These are phyloP conservation scores for Scutellaria baicalensis DNA, from an alignment of 257 asterid species.

Conservation along the genomic window DNA sequence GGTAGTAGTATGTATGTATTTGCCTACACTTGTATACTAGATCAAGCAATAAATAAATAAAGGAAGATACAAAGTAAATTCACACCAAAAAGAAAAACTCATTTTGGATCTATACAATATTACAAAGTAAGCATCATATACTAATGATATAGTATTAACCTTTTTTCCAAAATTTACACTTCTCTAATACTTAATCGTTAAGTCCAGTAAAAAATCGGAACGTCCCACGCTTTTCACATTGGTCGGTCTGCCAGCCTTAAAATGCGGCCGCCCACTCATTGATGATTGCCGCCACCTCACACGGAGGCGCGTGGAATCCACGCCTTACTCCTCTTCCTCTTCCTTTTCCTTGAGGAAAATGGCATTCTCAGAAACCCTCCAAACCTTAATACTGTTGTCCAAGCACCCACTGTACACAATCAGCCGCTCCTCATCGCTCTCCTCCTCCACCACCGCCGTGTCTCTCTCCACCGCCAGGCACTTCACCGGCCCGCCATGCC, in stretches of 20 bases:
- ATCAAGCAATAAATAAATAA: conserved; percentile 1
- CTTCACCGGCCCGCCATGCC: conserved; percentile 84
- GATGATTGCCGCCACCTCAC: background rate
- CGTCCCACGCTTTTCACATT: background rate
- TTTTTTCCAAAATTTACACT: background rate
- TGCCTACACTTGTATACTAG: no score
- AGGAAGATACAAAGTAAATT: conserved; percentile 6
- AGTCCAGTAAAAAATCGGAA: no score
- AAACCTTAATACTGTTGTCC: conserved; percentile 62
- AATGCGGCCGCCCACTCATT: no score
- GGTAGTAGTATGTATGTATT: no score
- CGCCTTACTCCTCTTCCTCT: conserved; percentile 9
- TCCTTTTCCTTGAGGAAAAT: background rate
- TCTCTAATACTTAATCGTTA: background rate
- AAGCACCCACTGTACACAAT: conserved; percentile 70
- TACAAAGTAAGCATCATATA: background rate
- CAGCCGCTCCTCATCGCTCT: conserved; percentile 25
- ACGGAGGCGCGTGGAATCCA: background rate
- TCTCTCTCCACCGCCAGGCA: conserved; percentile 66
- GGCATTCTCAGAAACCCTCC: conserved; percentile 50
- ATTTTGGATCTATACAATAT: background rate
- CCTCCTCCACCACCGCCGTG: background rate
- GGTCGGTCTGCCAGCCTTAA: background rate
- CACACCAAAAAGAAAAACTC: no score
- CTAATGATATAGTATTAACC: background rate